These are phyloP conservation scores for Populus hybrid DNA, from an alignment of 441 rosid genomes.

Conservation along the genomic window DNA sequence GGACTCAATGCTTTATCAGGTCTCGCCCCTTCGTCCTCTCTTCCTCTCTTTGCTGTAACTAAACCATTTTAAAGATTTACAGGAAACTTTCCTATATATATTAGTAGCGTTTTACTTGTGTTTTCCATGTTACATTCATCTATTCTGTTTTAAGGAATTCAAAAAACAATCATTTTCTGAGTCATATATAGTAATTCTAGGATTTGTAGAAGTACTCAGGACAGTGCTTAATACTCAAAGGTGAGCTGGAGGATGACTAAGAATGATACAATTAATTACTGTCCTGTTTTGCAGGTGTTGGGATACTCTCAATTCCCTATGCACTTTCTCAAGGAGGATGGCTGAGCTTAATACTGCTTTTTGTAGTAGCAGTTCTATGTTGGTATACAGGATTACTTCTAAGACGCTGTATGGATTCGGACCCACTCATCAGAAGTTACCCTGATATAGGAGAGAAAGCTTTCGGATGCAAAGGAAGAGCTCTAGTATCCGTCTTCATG, in stretches of 20 bases:
- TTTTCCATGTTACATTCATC: neutral
- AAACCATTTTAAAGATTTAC: neutral
- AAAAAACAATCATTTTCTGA: neutral
- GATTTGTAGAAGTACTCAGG: neutral
- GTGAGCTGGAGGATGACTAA: neutral
- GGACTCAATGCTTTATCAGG: slow-evolving; percentile 65
- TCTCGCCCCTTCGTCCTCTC: slow-evolving; percentile 8
- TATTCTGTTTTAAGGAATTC: neutral
- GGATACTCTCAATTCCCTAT: slow-evolving; percentile 58
- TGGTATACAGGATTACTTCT: slow-evolving; percentile 65
- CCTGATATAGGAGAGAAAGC: slow-evolving; percentile 60
- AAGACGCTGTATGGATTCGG: slow-evolving; percentile 46
- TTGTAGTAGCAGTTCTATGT: slow-evolving; percentile 47
- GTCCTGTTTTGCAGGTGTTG: slow-evolving; percentile 43
- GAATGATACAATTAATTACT: slow-evolving; percentile 17
- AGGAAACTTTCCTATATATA: neutral
- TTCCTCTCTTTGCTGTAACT: neutral
- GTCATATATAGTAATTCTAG: neutral
- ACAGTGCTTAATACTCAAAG: neutral
- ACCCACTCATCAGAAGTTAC: slow-evolving; percentile 42
- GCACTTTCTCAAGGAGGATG: slow-evolving; percentile 71
- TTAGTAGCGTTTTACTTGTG: neutral
- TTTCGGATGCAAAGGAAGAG: slow-evolving; percentile 59
- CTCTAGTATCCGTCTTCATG: slow-evolving; percentile 43
- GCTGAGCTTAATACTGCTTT: slow-evolving; percentile 45